A percentile compares a stretch with the other conserved stretches of the same genome.
These are phyloP conservation scores for Rhododendron griersonianum DNA, from an alignment of 148 eudicot genomes.

Conservation along the genomic window DNA sequence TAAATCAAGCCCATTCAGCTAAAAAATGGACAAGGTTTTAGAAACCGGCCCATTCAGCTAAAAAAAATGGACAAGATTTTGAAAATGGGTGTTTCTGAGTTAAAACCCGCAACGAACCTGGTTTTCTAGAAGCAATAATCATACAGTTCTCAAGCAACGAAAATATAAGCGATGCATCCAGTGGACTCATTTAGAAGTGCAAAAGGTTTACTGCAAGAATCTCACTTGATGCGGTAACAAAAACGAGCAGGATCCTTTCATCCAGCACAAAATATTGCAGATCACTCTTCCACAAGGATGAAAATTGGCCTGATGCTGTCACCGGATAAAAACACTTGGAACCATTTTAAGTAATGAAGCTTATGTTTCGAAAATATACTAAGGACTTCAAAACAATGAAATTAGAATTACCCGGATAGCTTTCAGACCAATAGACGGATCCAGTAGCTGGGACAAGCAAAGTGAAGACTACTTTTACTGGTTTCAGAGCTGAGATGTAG, in stretches of 20 bases:
- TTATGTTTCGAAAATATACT: neutral
- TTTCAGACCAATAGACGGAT: slow-evolving; percentile 65
- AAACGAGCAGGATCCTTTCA: slow-evolving; percentile 62
- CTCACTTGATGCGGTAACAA: slow-evolving; percentile 77
- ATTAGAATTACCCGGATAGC: slow-evolving; percentile 50
- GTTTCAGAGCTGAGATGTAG: slow-evolving; percentile 64
- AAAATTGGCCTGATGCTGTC: slow-evolving; percentile 18
- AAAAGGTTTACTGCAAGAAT: neutral
- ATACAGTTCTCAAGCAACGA: neutral
- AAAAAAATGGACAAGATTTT: neutral
- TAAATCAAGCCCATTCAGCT: neutral
- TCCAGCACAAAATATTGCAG: slow-evolving; percentile 59
- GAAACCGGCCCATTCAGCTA: no score
- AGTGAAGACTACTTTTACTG: slow-evolving; percentile 53
- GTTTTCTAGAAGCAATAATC: neutral
- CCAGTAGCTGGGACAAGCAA: slow-evolving; percentile 77
- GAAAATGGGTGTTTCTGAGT: neutral
- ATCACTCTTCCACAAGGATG: slow-evolving; percentile 49
- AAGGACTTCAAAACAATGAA: neutral
- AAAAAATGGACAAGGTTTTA: no score
- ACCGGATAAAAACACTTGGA: neutral
- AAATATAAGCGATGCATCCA: neutral
- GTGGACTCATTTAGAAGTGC: neutral
- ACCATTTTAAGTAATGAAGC: neutral
- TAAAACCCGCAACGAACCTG: neutral